phyloP scores from a whole-genome alignment of 1,139 yeast genomes.

The Pichia norvegensis region DNA sequence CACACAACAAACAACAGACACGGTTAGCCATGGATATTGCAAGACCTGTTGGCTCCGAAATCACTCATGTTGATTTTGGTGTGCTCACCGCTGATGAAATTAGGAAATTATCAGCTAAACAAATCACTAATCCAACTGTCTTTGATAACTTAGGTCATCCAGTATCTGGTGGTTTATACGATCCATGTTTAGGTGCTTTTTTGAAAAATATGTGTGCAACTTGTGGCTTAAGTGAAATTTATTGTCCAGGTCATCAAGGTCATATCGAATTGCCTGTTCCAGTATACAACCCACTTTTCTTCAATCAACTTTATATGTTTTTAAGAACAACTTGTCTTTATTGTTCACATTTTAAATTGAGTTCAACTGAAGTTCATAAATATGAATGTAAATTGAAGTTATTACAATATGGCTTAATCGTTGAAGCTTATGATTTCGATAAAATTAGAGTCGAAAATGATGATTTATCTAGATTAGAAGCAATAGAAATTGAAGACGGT shows the following conservation, averaged over 20 bases:
- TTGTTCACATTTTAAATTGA: constrained; percentile 79
- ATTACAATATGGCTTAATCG: constrained; percentile 79
- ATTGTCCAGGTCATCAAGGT: constrained; percentile 98
- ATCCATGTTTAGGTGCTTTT: constrained; percentile 90
- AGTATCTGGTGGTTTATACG: constrained; percentile 86
- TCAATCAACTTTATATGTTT: constrained; percentile 80
- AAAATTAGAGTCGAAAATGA: constrained; percentile 40
- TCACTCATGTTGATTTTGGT: constrained; percentile 87
- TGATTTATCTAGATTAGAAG: constrained; percentile 28
- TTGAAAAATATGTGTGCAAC: constrained; percentile 83
- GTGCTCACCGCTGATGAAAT: constrained; percentile 77
- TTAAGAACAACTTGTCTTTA: constrained; percentile 81
- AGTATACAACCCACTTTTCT: constrained; percentile 89
- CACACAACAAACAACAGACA: neutral
- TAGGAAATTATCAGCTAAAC: constrained; percentile 82
- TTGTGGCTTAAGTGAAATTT: constrained; percentile 90
- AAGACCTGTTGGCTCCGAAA: constrained; percentile 92
- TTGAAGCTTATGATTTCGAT: constrained; percentile 71
- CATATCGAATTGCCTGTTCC: constrained; percentile 96
- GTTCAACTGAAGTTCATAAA: constrained; percentile 60
- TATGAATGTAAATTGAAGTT: constrained; percentile 72
- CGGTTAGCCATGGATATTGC: constrained; percentile 70
- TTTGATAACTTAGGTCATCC: constrained; percentile 97
- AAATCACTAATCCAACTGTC: constrained; percentile 89
- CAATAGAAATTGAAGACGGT: constrained; percentile 13